Base-by-base conservation (phyloP, 1,139 yeast species). In the Nakaseomyces uthaithaninus region DNA sequence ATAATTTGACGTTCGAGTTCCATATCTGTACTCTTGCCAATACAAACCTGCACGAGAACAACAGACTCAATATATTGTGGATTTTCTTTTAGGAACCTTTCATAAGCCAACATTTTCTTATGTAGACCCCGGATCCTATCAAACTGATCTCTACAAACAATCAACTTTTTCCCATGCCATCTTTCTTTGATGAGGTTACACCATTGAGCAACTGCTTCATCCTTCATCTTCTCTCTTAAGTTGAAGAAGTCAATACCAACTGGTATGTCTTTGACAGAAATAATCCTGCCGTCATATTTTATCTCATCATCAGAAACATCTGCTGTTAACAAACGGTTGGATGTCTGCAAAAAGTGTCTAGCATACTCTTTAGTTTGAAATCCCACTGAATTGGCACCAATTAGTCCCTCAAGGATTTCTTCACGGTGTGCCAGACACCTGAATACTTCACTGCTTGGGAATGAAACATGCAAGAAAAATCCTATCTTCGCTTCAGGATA, bases 401-500 rank as follows among this genome's bases (percentile, higher is more conserved):
- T 66, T 68, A 89, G 71, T 5, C 97, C 97, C 47, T 74, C 73
- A 18, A 89, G 66, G 17, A 89, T 68, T 23, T 74, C 74, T 39
- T 74, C 76, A 52, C 97, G 71, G 56, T 85, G 89, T 1, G 96
- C 95, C 48, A 89, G 71, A 57, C 96, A 87, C 47, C 96, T 71
- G 64, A 87, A 89, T 3, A 87, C 94, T 60, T 89, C 97, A 28
- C 91, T 79, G 1, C 95, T 83, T 3, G 97, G 97, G 66, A 89
- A 89, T 1, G 96, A 82, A 18, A 89, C 85, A 55, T 89, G 97
- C 42, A 89, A 66, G 60, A 86, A 89, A 51, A 89, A 79, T 0
- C 95, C 96, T 51, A 89, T 86, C 50, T 81, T 77, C 3, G 94
- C 95, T 45, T 75, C 62, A 7, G 95, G 95, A 15, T 85, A 62